These are phyloP conservation scores for Tarenaya hassleriana DNA, from an alignment of 345 rosid species.

Conservation along the genomic window DNA sequence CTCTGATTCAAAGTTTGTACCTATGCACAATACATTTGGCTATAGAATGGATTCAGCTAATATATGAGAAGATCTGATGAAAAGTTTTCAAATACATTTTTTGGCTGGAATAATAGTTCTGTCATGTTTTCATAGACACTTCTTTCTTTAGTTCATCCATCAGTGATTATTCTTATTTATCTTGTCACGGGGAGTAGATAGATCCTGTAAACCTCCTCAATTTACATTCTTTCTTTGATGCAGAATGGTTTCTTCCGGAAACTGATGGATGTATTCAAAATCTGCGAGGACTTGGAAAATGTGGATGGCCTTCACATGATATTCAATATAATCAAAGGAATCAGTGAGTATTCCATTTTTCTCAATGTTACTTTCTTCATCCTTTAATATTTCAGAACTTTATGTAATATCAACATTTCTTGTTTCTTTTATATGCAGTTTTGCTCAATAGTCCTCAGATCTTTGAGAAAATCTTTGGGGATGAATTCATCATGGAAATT, in stretches of 20 bases:
- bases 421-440: conserved; percentile 45
- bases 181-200: background rate
- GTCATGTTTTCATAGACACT: background rate
- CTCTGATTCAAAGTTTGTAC: no score
- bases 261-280: conserved; percentile 74
- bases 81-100: no score
- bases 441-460: conserved; percentile 88
- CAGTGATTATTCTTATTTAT: background rate
- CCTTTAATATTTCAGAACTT: conserved; percentile 9
- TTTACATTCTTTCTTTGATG: conserved; percentile 27
- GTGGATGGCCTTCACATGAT: conserved; percentile 90
- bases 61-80: no score
- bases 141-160: background rate
- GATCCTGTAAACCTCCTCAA: conserved; percentile 17
- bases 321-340: conserved; percentile 85
- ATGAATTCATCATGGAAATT: conserved; percentile 90
- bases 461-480: conserved; percentile 87
- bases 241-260: conserved; percentile 85
- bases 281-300: conserved; percentile 85
- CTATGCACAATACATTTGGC: background rate
- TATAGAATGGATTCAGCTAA: no score
- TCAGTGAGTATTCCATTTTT: conserved; percentile 49
- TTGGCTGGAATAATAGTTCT: background rate
- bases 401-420: conserved; percentile 13
- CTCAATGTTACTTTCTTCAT: conserved; percentile 11